Evolutionary conservation across 805 yeast species (phyloP), one percentile per base, ranked within the genome.

Genomic region (Sungouiozyma intestinalis): DNA sequence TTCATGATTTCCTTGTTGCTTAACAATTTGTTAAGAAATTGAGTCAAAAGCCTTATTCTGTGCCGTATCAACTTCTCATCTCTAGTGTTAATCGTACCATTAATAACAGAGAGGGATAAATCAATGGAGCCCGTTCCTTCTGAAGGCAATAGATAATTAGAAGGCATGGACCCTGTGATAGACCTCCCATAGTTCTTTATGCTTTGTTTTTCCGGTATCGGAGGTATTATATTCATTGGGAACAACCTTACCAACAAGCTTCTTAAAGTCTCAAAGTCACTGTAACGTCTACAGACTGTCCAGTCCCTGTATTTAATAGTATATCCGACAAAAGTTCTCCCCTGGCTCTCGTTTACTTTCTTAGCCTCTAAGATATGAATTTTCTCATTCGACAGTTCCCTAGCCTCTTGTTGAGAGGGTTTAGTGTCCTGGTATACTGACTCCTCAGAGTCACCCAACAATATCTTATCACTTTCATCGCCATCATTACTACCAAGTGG

Each of bases 201-300:
- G 8, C 57, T 48, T 45, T 83, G 88, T 58, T 83, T 83, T 66
- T 80, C 85, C 0, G 98, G 98, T n/a, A 92, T 85, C 0, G 97
- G 95, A 2, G 98, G 97, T 2, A 92, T 74, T 3, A 92, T 71
- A 4, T 78, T 64, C 33, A 90, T 77, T 1, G 97, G 97, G 53
- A 84, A 87, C 27, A 85, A 65, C 53, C 78, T 78, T 4, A 77
- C 67, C 19, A 92, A 69, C 3, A 81, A 73, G 36, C 72, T 77
- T 41, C 96, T 66, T 24, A 92, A 69, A 42, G 82, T 74, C 55
- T 86, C 97, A 61, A 92, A 92, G 57, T 92, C 98, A 36, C 94
- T 84, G 61, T 90, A 92, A 36, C 97, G 67, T 52, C 97, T 69
- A 27, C 83, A 73, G 6, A 85, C 86, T 14, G 72, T 67, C 5